Evolutionary conservation across 805 yeast species (phyloP).

Genomic region (Wickerhamomyces bovis): DNA sequence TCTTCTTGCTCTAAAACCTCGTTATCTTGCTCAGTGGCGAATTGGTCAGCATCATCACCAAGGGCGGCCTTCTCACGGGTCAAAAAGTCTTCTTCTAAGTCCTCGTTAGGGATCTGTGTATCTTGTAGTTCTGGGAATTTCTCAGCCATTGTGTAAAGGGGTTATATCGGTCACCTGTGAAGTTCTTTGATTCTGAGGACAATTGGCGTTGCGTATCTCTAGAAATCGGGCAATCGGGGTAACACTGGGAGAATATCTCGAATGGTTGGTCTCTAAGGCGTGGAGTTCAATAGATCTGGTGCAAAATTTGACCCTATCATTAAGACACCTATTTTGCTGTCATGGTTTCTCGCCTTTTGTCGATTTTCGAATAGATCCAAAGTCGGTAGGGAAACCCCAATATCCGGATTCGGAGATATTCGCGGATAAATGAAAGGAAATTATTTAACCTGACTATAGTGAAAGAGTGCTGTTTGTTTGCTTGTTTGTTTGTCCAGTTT

Average conservation of each 20-base stretch:
- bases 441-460: no score
- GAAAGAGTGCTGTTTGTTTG: no score
- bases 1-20: conserved; percentile 33
- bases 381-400: not conserved
- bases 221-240: not conserved
- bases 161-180: not conserved
- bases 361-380: not conserved
- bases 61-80: conserved; percentile 61
- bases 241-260: not conserved
- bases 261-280: not conserved
- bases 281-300: not conserved
- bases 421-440: not conserved
- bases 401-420: not conserved
- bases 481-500: not conserved
- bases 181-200: not conserved
- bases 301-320: not conserved
- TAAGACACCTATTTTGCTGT: not conserved
- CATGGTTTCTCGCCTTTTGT: not conserved
- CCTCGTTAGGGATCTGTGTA: conserved; percentile 27
- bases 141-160: conserved; percentile 48
- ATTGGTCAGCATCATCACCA: conserved; percentile 53
- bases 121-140: conserved; percentile 67
- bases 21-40: conserved; percentile 57
- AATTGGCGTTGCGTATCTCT: not conserved
- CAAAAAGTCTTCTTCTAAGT: conserved; percentile 47